Evolutionary conservation across 371 early-diverging fungal genomes (phyloP), one percentile per base, ranked within the genome.

Genomic region (Mucor racemosus): DNA sequence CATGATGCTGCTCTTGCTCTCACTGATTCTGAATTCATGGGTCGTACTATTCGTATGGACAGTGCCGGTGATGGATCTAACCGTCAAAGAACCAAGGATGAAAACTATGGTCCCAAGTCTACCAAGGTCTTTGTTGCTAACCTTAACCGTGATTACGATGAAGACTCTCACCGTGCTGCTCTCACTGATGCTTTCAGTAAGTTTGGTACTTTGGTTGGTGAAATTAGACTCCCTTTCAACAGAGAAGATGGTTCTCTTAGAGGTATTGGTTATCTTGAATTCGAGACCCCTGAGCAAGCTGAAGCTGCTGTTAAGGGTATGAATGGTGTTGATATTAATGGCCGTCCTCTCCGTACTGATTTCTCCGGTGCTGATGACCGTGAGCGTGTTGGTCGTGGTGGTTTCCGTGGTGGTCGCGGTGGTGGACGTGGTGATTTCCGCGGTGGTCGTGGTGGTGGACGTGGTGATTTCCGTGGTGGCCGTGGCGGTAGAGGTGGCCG

Each of bases 111-210:
- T 40, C 65, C 73, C 40, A 76, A 75, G 36, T 68, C 76, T 44
- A 79, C 77, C 55, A 97, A 97, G 41, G 87, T 97, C 31, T 98
- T 96, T 65, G 80, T 96, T 54, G 98, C 97, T 58, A 98, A 97
- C 86, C 78, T 98, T 63, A 90, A 93, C 46, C 96, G 94, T 78
- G 92, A 85, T 74, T 93, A 93, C 17, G 92, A 91, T n/a, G 98
- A 98, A 78, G 94, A 95, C 76, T 91, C 92, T 67, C 74, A 97
- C 36, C 87, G 92, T 77, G 88, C 90, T 66, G 80, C 94, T 19
- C 97, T 97, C 71, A 88, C 90, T 15, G 78, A 86, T 54, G 62
- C 66, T 26, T 98, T 98, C 75, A 86, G 90, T 15, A 89, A 90
- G 74, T 89, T 86, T 71, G 98, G 99, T 60, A 90, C 92, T 64